Evolutionary conservation across 352 stramenopile genomes (phyloP), one percentile per base, ranked within the genome.

Genomic region (Albugo candida): DNA sequence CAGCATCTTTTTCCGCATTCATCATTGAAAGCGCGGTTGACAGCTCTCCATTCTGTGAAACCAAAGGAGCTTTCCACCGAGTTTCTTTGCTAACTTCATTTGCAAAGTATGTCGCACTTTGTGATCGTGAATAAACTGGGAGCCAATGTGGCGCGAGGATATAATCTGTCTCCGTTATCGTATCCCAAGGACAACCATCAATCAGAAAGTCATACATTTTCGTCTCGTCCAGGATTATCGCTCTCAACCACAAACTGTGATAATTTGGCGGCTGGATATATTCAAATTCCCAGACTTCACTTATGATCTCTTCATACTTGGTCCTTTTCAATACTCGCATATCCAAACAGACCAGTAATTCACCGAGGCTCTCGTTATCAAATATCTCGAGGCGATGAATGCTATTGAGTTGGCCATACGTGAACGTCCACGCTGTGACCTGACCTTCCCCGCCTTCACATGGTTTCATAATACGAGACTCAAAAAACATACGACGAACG

Each of bases 81-180:
- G 71, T 79, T 36, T 77, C 56, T 8, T 64, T 64, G n/a, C 59
- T 77, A 2, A 46, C 41, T 38, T 81, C 63, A 38, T 91, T 76
- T 38, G 70, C 72, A 35, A 81, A 91, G 54, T 91, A 91, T 31
- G 75, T 67, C 0, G 64, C 64, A 42, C 64, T 75, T 3, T 71
- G 71, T 16, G 74, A 81, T 21, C 74, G 71, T 52, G 77, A 87
- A 57, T 67, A 81, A 13, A 91, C 74, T 0, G 77, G 77, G 46
- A 81, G 82, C 69, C 71, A 87, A 6, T 70, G 69, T 0, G 60
- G 56, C 52, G 87, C 64, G 20, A 91, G 67, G 55, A 85, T 71
- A 59, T 85, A 91, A 18, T 87, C 74, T 11, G 78, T 91, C 59
- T 81, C 55, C 24, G 69, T 64, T 37, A 91, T 77, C 27, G 84